Evolutionary conservation across 1,284 basidiomycete species (phyloP).

Genomic region (Melampsora medusae): DNA sequence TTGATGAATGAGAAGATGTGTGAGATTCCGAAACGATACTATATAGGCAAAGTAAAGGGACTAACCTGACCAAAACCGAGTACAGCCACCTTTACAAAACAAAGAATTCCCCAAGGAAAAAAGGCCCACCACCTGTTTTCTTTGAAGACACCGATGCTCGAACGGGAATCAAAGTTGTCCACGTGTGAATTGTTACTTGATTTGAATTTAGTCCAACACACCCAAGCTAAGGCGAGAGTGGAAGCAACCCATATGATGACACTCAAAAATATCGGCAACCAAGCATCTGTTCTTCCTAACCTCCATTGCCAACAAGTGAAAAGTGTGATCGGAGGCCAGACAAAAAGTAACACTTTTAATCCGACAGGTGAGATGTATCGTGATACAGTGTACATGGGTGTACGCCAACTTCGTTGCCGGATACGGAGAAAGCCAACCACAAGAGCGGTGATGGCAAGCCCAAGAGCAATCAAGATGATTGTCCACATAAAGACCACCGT

Average conservation of each 20-base stretch:
- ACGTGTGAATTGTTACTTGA: background rate
- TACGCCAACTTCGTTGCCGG: background rate
- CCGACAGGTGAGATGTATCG: background rate
- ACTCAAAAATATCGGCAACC: constrained; percentile 27
- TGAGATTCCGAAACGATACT: background rate
- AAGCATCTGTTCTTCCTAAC: constrained; percentile 26
- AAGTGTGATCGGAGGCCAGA: constrained; percentile 21
- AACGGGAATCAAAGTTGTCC: background rate
- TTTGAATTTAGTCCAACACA: constrained; percentile 3
- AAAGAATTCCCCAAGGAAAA: constrained; percentile 49
- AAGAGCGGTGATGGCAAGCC: background rate
- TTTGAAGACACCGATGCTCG: constrained; percentile 15
- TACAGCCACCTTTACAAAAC: constrained; percentile 50
- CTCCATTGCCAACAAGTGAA: constrained; percentile 43
- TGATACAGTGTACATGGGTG: background rate
- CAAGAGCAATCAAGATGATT: constrained; percentile 18
- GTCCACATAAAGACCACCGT: constrained; percentile 41
- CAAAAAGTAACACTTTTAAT: constrained; percentile 9
- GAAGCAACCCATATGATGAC: constrained; percentile 22
- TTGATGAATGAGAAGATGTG: constrained; percentile 49
- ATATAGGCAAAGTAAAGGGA: background rate
- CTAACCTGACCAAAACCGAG: constrained; percentile 49
- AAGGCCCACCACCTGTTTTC: constrained; percentile 47
- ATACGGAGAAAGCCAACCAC: background rate
- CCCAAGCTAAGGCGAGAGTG: constrained; percentile 1